These are phyloP conservation scores for Geotrichum histeridarum DNA, from an alignment of 1,139 yeast species.

Conservation along the genomic window DNA sequence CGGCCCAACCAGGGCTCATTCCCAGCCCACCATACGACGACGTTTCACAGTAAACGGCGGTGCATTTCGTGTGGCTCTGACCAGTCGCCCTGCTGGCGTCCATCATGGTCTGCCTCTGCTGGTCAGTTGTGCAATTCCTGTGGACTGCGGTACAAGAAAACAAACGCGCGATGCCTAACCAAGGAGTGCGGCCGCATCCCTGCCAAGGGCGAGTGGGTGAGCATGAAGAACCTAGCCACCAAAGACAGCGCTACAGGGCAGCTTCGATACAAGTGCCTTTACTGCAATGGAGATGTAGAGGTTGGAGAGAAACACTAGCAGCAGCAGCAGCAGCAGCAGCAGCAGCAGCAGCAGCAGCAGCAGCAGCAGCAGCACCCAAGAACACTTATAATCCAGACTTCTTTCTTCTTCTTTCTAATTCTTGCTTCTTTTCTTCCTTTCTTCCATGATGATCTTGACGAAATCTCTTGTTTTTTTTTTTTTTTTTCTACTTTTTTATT, in stretches of 20 bases:
- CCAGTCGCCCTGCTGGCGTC: constrained; percentile 98
- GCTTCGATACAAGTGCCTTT: constrained; percentile 52
- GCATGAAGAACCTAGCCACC: constrained; percentile 71
- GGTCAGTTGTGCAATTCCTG: constrained; percentile 96
- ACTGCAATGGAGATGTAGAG: constrained; percentile 59
- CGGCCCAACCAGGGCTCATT: constrained; percentile 3
- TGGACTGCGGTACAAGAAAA: constrained; percentile 89
- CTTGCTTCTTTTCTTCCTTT: neutral
- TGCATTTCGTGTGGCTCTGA: constrained; percentile 90
- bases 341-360: neutral
- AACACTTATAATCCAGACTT: neutral
- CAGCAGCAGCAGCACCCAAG: neutral
- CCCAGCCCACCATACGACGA: constrained; percentile 10
- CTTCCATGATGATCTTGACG: no score
- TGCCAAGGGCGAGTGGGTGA: constrained; percentile 90
- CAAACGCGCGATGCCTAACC: constrained; percentile 83
- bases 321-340: neutral
- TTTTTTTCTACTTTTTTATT: no score
- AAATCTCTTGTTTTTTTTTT: no score
- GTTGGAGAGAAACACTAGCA: constrained; percentile 28
- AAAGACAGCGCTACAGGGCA: constrained; percentile 43
- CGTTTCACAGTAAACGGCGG: constrained; percentile 29
- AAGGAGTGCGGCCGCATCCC: constrained; percentile 78
- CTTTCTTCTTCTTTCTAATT: neutral
- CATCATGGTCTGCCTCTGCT: constrained; percentile 82